Evolutionary conservation across 352 stramenopile species (phyloP), one percentile per base, ranked within the genome.

Genomic region (Phytophthora multivora): DNA sequence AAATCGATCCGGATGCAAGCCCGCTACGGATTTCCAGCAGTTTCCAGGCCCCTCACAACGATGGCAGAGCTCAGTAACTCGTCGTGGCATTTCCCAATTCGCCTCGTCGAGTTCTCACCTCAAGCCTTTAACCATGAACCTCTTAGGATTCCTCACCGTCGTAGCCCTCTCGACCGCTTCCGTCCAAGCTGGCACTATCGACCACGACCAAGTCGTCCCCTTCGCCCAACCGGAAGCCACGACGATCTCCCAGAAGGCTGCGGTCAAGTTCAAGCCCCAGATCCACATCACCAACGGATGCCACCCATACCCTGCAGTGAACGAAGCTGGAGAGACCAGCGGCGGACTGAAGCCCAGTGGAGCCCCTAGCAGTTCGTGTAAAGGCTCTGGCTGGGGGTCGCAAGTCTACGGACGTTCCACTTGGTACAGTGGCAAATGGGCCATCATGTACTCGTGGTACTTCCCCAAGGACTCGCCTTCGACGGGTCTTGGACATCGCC

Each of bases 381-480:
- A 71, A 30, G 55, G 63, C 9, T 71, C 56, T n/a, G 63, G 63
- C 30, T 66, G 39, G 39, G 63, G 63, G 3, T 58, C 63, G 10
- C 63, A 71, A 35, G 49, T 71, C 13, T 71, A 71, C 50, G 63
- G 63, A 4, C 63, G 63, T 25, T 56, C 63, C 13, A 43, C 35
- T 6, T 58, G 47, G 42, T 71, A 66, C 63, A 71, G 52, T 26
- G 63, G 50, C 49, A 45, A 41, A 8, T 71, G 48, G 47, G 64
- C 57, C 7, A 59, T 74, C 68, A 74, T 74, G 66, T 74, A 74
- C 68, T 72, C 68, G 30, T 78, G 72, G 72, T 33, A 48, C 30
- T 72, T 80, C 56, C 71, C 71, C 23, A 80, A 83, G 59, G 71
- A 83, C 40, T 69, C 64, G 18, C 65, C 59, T 28, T 53, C 55